These are phyloP conservation scores for Colletotrichum simmondsii DNA, from an alignment of 2,329 filamentous ascomycete species.

Conservation along the genomic window DNA sequence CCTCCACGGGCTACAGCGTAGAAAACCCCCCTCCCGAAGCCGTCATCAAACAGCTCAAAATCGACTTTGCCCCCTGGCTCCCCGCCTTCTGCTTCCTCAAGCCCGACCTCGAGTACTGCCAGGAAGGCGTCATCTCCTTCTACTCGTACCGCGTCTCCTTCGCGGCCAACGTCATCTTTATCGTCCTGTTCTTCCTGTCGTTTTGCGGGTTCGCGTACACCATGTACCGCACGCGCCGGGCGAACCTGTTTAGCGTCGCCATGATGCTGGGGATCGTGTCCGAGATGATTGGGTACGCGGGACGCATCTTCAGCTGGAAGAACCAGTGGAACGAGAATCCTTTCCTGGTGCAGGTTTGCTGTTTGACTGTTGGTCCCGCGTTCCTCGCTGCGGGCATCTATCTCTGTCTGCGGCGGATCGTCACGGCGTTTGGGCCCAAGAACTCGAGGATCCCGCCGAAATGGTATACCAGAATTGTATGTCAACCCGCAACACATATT, in stretches of 20 bases:
- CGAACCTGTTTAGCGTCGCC: constrained; percentile 61
- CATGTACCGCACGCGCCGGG: constrained; percentile 56
- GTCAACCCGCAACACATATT: too few relatives aligned
- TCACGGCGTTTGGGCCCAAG: constrained; percentile 57
- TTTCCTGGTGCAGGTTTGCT: constrained; percentile 69
- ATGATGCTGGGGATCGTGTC: constrained; percentile 63
- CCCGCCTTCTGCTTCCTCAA: constrained; percentile 42
- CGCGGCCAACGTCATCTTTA: constrained; percentile 62
- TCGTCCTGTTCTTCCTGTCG: constrained; percentile 60
- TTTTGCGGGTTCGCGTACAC: constrained; percentile 52
- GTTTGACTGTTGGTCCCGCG: constrained; percentile 72
- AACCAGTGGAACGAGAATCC: constrained; percentile 61
- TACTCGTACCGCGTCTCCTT: constrained; percentile 67
- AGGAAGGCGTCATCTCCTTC: constrained; percentile 45
- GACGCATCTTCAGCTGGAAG: constrained; percentile 64
- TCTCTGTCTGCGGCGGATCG: constrained; percentile 65
- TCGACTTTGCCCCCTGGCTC: background rate
- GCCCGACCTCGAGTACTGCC: constrained; percentile 42
- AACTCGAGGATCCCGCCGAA: constrained; percentile 59
- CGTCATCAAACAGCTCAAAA: background rate
- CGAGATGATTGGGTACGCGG: constrained; percentile 70
- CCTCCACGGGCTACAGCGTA: background rate
- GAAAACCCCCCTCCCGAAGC: background rate
- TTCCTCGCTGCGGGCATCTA: constrained; percentile 74
- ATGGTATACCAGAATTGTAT: constrained; percentile 61